Percentiles rank a stretch among this genome's conserved stretches.
Evolutionary conservation across 2,329 filamentous ascomycete genomes (phyloP).

Genomic region (Fusarium citri): DNA sequence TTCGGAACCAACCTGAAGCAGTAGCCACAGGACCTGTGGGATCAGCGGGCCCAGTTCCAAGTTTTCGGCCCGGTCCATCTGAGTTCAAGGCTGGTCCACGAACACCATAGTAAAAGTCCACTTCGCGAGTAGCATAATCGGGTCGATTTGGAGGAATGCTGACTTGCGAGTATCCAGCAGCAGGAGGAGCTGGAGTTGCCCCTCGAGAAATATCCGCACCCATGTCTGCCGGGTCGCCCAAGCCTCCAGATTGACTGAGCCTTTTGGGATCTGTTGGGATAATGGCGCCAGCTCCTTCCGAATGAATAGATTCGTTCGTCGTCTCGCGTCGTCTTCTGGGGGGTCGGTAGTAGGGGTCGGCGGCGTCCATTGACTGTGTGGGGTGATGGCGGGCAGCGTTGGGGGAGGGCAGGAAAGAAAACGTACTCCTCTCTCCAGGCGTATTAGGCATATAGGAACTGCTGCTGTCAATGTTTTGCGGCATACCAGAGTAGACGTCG

Average conservation of each 20-base stretch:
- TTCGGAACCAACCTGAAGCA: conserved; percentile 89
- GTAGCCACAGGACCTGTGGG: conserved; percentile 91
- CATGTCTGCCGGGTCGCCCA: conserved; percentile 55
- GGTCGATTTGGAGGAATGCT: conserved; percentile 69
- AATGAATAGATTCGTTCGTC: conserved; percentile 54
- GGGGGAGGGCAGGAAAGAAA: conserved; percentile 75
- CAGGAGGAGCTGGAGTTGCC: conserved; percentile 57
- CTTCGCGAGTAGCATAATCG: conserved; percentile 93
- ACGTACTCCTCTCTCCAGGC: conserved; percentile 75
- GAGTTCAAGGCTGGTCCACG: conserved; percentile 88
- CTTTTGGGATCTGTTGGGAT: conserved; percentile 51
- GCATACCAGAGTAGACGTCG: conserved; percentile 58
- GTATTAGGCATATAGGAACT: conserved; percentile 80
- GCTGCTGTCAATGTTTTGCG: conserved; percentile 66
- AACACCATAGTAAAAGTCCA: conserved; percentile 96
- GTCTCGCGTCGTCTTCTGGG: conserved; percentile 76
- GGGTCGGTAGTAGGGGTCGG: conserved; percentile 89
- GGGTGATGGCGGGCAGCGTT: conserved; percentile 60
- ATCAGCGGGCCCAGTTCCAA: conserved; percentile 94
- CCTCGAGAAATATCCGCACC: conserved; percentile 57
- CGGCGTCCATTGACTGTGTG: conserved; percentile 62
- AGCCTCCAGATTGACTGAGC: conserved; percentile 51
- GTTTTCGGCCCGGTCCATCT: conserved; percentile 81
- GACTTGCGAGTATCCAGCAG: conserved; percentile 46
- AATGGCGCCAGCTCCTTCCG: conserved; percentile 49